These are phyloP conservation scores for Cronartium ribicola DNA, from an alignment of 1,284 basidiomycete genomes.

Conservation along the genomic window DNA sequence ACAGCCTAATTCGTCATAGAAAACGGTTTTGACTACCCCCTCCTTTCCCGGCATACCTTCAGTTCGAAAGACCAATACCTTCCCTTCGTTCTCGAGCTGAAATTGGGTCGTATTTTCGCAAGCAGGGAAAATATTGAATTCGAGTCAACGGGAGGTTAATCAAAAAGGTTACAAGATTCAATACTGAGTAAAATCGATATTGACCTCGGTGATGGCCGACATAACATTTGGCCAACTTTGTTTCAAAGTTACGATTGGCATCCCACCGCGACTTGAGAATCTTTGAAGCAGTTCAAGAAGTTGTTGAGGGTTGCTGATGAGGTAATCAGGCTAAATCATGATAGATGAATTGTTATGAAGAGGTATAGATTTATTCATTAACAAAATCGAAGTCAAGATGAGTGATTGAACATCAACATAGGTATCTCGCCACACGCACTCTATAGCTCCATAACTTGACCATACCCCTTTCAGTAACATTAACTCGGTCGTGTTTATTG, in stretches of 20 bases:
- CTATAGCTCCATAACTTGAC: slow-evolving; percentile 33
- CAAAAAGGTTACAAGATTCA: neutral
- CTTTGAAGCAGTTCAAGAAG: slow-evolving; percentile 20
- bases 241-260: slow-evolving; percentile 34
- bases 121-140: neutral
- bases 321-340: slow-evolving; percentile 24
- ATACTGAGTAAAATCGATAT: neutral
- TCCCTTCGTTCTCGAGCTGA: slow-evolving; percentile 41
- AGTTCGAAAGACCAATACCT: slow-evolving; percentile 29
- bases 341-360: neutral
- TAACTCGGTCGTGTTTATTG: slow-evolving; percentile 36
- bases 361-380: neutral
- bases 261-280: slow-evolving; percentile 25
- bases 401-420: neutral
- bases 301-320: slow-evolving; percentile 33
- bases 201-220: slow-evolving; percentile 25
- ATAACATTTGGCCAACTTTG: slow-evolving; percentile 34
- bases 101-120: neutral
- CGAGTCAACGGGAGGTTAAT: neutral
- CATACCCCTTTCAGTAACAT: slow-evolving; percentile 30
- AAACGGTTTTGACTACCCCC: slow-evolving; percentile 25
- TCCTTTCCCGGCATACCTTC: slow-evolving; percentile 26
- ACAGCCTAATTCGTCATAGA: slow-evolving; percentile 36
- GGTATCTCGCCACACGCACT: neutral
- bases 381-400: neutral